Base-by-base conservation (phyloP, 371 early-diverging fungal species). In the Lichtheimia ornata region DNA sequence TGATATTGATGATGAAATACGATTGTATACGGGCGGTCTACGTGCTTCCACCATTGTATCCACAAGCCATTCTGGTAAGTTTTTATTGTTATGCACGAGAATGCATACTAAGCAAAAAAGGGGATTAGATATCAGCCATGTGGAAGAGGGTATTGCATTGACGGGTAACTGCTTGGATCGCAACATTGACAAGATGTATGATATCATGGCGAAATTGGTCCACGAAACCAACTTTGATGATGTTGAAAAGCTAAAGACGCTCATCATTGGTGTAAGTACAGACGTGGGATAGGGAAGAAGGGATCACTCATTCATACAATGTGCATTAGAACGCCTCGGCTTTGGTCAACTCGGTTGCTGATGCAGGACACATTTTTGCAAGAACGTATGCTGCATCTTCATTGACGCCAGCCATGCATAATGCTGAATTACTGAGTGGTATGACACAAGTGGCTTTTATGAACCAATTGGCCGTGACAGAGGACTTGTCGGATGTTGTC, bases 1-100 rank as follows among this genome's bases (percentile, higher is more conserved):
- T 20, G 92, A 90, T 41, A 87, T 97, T 25, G 95, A 95, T 64
- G 93, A 96, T 18, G 88, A 92, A 3, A 92, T 97, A 51, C 81
- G 94, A 18, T 73, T 90, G 35, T 79, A 87, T 65, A 95, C 97
- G 5, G 96, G 95, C 47, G 97, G 97, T 11, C 81, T 97, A 42
- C 75, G 79, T 22, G 85, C 88, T 27, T 75, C 91, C 42, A 82
- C 90, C 1, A 82, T 84, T 61, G 71, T 88, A 6, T 77, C 88
- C 18, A 90, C 88, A 5, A 88, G 85, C 47, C 88, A 89, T 52
- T 83, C 84, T 22, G 73, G 78, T 82, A 58, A 50, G 15, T 27
- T 6, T 35, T 35, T 35, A 11, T 35, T 9, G 6, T 35, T 11
- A 22, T 45, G 4, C 30, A 25, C 41, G 5, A 25, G 40, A 11